These are phyloP conservation scores for Amanita inopinata DNA, from an alignment of 768 basidiomycete genomes.

Conservation along the genomic window DNA sequence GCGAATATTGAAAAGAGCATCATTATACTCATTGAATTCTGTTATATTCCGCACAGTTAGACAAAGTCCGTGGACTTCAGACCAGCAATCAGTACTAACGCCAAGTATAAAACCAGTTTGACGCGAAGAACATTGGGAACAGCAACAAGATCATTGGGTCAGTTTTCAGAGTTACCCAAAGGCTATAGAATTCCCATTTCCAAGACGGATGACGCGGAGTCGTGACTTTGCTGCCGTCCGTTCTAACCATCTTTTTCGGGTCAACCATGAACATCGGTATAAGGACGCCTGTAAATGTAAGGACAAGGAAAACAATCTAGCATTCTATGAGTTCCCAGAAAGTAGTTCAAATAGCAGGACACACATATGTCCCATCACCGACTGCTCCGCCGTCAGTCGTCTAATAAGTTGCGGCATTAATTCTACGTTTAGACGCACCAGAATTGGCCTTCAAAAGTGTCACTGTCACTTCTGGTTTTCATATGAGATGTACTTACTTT, in stretches of 20 bases:
- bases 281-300: conserved; percentile 57
- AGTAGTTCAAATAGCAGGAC: conserved; percentile 15
- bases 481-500: conserved; percentile 15
- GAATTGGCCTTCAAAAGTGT: conserved; percentile 3
- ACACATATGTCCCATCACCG: conserved; percentile 65
- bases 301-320: conserved; percentile 66
- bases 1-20: conserved; percentile 72
- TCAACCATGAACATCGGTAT: conserved; percentile 66
- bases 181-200: conserved; percentile 63
- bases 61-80: not conserved
- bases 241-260: conserved; percentile 62
- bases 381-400: too few relatives aligned
- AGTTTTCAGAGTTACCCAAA: conserved; percentile 56
- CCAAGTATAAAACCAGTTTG: conserved; percentile 84
- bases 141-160: conserved; percentile 68
- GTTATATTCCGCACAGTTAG: conserved; percentile 7
- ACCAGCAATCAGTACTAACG: conserved; percentile 51
- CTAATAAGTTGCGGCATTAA: not conserved
- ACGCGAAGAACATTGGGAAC: conserved; percentile 81
- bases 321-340: conserved; percentile 7
- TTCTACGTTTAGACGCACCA: not conserved
- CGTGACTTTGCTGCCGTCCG: conserved; percentile 62
- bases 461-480: not conserved
- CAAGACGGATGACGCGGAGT: conserved; percentile 62
- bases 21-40: conserved; percentile 79